Base-by-base conservation (phyloP, 225 moss, liverwort and hornwort genomes). In the Polytrichum formosum region DNA sequence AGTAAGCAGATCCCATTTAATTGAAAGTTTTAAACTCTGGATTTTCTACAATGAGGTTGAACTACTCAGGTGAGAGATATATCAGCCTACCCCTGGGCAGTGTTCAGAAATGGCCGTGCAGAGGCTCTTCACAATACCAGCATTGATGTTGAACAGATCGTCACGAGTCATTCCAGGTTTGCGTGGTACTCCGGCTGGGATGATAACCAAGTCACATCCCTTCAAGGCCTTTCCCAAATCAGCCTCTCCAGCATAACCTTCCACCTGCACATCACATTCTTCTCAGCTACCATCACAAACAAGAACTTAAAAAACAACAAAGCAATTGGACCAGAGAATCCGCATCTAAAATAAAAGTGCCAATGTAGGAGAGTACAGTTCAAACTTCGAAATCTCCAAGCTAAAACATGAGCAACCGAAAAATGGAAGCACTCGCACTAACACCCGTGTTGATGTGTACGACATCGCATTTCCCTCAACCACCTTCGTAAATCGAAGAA, bases 161-260 rank as follows among this genome's bases (percentile, higher is more conserved):
- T 86, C 89, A 64, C 89, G 78, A 4, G 89, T 85, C 89, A 89
- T 89, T 55, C 89, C 89, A 67, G 89, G 86, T 73, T 89, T 89
- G 25, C 86, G 85, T 18, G 89, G 89, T 66, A 89, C 85, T 66
- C 89, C 89, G 0, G 89, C 89, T 21, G 89, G 89, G 58, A 89
- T 89, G 20, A 89, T 86, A 6, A 89, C 89, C 21, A 89, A 65
- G 73, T 89, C 86, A 64, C 84, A 87, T 73, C 87, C 87, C 74
- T 79, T 70, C 18, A 87, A 70, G 31, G 87, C 84, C 75, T 79
- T 77, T 22, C 29, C 87, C 10, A 87, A 79, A 73, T 84, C 84
- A 1, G 84, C 82, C 17, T 79, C 87, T 68, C 87, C 87, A 46
- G 87, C 87, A 23, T 64, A 87, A 66, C 87, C 87, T 68, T 81